Evolutionary conservation across 1,284 basidiomycete genomes (phyloP), one percentile per base, ranked within the genome.

Genomic region (Phenoliferia sp.): DNA sequence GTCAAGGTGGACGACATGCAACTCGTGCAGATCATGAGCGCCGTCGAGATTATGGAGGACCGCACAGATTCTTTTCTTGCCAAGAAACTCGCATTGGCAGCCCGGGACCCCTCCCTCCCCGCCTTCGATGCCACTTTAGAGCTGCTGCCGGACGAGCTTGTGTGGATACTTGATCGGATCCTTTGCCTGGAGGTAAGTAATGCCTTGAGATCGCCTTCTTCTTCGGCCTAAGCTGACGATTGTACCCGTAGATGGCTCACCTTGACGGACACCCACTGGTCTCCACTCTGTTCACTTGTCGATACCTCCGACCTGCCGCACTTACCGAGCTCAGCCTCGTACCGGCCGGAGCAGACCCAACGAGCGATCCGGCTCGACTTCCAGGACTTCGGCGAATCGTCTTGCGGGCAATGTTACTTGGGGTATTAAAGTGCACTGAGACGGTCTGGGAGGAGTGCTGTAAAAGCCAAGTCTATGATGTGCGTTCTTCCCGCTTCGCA

Each of bases 161-260:
- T 90, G 74, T 94, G 90, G 88, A 87, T 95, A 39, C 83, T 96
- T 72, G 94, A 96, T 77, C 83, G 87, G 70, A 82, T 88, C 48
- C 81, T 91, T 66, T 84, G 89, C 34, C 88, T 87, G 73, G 93
- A 97, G 84, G 92, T 93, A 77, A 60, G 79, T 61, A 22, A 39
- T 31, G 17, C 48, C 44, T 19, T 55, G 31, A 28, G 34, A 4
- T 19, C 44, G 61, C 5, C 35, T n/a, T 29, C 50, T 26, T 22
- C 34, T 16, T 9, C 28, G 31, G n/a, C n/a, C 7, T 31, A 5
- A 12, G 26, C 28, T 52, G 34, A 55, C n/a, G n/a, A 26, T 22
- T 31, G 2, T 3, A 44, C 3, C 29, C 4, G 10, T 75, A 95
- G 92, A 88, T 90, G 81, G 86, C 89, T 74, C 96, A 91, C 88